Evolutionary conservation across 352 stramenopile species (phyloP).

Genomic region (Plasmopara viticola): DNA sequence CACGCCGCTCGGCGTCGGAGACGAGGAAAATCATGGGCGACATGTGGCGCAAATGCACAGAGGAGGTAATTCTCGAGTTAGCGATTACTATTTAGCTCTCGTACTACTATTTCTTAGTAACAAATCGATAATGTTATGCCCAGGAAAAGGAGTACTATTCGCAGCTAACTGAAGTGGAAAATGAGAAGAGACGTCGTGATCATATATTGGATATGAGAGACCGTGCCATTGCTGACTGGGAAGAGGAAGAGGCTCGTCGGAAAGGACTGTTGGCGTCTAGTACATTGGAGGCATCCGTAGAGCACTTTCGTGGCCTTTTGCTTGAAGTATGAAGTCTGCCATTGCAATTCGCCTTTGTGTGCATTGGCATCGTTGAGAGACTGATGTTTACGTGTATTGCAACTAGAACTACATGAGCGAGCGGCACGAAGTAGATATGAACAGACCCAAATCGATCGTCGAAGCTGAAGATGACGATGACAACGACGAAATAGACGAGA

Average conservation of each 20-base stretch:
- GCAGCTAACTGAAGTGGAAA: constrained; percentile 68
- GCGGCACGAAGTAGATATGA: constrained; percentile 60
- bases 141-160: constrained; percentile 76
- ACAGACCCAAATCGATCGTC: constrained; percentile 26
- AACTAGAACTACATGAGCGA: constrained; percentile 69
- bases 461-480: constrained; percentile 34
- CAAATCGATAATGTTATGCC: not conserved
- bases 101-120: too few relatives aligned
- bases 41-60: constrained; percentile 76
- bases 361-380: not conserved
- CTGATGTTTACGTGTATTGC: constrained; percentile 6
- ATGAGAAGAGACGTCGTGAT: constrained; percentile 71
- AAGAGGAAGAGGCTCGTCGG: constrained; percentile 66
- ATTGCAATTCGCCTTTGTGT: constrained; percentile 1
- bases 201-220: constrained; percentile 65
- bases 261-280: constrained; percentile 50
- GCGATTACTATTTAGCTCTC: too few relatives aligned
- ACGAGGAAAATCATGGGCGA: constrained; percentile 76
- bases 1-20: constrained; percentile 58
- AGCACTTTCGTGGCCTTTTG: constrained; percentile 59
- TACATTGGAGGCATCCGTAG: constrained; percentile 46
- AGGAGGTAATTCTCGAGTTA: constrained; percentile 36
- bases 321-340: constrained; percentile 39
- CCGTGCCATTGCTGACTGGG: constrained; percentile 64
- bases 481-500: constrained; percentile 27